A percentile compares a stretch with the other conserved stretches of the same genome.
phyloP scores from a whole-genome alignment of 352 stramenopile species.

The Pythium utonaiense region DNA sequence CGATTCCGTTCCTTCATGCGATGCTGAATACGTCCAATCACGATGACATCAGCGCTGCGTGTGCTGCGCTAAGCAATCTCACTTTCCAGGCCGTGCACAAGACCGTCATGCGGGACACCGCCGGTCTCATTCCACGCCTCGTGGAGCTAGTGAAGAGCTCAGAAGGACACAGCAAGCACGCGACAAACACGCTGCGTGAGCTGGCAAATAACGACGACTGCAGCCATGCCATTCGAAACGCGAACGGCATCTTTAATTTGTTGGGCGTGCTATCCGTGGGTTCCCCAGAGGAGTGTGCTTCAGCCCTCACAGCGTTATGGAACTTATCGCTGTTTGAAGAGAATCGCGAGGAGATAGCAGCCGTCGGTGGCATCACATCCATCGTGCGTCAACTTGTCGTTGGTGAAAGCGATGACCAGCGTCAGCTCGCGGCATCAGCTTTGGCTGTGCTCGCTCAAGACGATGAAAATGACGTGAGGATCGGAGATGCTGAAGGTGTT shows the following conservation, averaged over 20 bases:
- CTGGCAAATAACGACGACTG: not conserved
- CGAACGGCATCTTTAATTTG: not conserved
- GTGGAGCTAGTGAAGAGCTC: not conserved
- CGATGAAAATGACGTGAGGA: conserved; percentile 2
- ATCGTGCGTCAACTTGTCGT: conserved; percentile 1
- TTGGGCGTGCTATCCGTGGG: not conserved
- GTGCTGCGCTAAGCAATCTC: not conserved
- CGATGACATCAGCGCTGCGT: not conserved
- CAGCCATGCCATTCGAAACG: not conserved
- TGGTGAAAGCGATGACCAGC: conserved; percentile 1
- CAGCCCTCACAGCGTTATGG: not conserved
- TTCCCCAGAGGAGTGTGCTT: not conserved
- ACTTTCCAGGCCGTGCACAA: not conserved
- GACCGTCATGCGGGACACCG: not conserved
- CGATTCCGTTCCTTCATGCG: not conserved
- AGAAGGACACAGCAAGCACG: not conserved
- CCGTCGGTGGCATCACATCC: conserved; percentile 1
- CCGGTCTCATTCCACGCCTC: too few species aligned
- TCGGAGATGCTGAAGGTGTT: conserved; percentile 4
- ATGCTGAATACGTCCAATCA: not conserved
- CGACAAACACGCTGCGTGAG: not conserved
- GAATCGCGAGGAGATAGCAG: conserved; percentile 1
- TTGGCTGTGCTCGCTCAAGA: conserved; percentile 6
- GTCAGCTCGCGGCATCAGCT: conserved; percentile 2
- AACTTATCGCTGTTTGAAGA: conserved; percentile 3